These are phyloP conservation scores for Mimosa bimucronata DNA, from an alignment of 306 rosid species.

Conservation along the genomic window DNA sequence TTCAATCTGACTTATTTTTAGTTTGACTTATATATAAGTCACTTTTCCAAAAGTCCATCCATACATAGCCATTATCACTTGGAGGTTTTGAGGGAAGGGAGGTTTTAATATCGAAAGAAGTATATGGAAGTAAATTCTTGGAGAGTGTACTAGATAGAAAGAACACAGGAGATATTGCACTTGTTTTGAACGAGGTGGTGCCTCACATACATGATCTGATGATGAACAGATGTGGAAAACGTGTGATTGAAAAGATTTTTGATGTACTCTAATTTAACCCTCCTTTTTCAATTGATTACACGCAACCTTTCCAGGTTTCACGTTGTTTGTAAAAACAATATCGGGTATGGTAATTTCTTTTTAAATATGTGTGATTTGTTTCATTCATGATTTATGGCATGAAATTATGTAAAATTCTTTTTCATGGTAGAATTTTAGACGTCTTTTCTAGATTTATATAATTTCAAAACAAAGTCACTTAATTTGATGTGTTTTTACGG, in stretches of 20 bases:
- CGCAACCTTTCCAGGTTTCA: background rate
- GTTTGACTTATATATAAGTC: too few species aligned
- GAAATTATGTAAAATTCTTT: background rate
- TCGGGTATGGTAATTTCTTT: conserved; percentile 35
- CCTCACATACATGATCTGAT: conserved; percentile 27
- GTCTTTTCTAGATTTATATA: background rate
- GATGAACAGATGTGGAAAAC: conserved; percentile 22
- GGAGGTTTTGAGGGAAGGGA: conserved; percentile 20
- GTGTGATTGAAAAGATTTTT: conserved; percentile 36
- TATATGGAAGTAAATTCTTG: background rate
- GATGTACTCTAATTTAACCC: background rate
- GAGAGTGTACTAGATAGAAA: conserved; percentile 10
- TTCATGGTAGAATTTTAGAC: too few species aligned
- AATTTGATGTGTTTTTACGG: background rate
- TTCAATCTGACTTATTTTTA: too few species aligned
- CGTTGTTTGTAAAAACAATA: conserved; percentile 35
- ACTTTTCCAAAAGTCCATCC: too few species aligned
- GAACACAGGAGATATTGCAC: background rate
- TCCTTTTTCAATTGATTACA: background rate
- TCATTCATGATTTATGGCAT: too few species aligned
- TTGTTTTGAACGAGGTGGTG: conserved; percentile 19
- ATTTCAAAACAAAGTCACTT: background rate
- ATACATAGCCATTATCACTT: too few species aligned
- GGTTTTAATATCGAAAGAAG: conserved; percentile 27
- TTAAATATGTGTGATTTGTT: background rate